Percentiles rank a stretch among this genome's conserved stretches.
phyloP scores from a whole-genome alignment of 2,329 filamentous ascomycete genomes.

The Fusarium pininemorale region DNA sequence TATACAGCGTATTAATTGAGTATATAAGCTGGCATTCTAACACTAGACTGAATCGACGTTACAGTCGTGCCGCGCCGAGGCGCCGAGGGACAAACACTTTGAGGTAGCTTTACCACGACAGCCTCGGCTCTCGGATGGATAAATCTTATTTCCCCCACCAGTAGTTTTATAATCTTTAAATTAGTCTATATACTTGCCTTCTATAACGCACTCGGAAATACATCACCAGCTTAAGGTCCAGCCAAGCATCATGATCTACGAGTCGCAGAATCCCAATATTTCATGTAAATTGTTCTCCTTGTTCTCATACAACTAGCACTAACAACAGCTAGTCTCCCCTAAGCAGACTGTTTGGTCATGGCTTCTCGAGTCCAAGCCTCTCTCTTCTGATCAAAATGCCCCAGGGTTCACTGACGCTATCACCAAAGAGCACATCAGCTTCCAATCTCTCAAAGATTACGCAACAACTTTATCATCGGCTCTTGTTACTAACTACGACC shows the following conservation, averaged over 20 bases:
- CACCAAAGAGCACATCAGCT: background rate
- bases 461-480: background rate
- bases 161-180: too few species aligned
- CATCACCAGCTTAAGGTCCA: rapidly evolving
- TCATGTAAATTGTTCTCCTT: background rate
- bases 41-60: too few species aligned
- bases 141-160: too few species aligned
- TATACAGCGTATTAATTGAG: too few species aligned
- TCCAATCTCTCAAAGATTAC: background rate
- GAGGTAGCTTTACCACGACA: too few species aligned
- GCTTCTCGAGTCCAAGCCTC: background rate
- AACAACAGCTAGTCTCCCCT: background rate
- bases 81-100: too few species aligned
- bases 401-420: background rate
- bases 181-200: too few species aligned
- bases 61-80: too few species aligned
- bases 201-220: rapidly evolving
- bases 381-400: background rate
- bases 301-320: rapidly evolving
- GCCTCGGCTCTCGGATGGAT: too few species aligned
- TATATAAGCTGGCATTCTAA: too few species aligned
- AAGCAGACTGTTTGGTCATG: background rate
- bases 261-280: background rate
- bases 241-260: background rate
- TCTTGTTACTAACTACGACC: background rate